phyloP scores from a whole-genome alignment of 2,329 filamentous ascomycete genomes.

The Huntiella abstrusa region DNA sequence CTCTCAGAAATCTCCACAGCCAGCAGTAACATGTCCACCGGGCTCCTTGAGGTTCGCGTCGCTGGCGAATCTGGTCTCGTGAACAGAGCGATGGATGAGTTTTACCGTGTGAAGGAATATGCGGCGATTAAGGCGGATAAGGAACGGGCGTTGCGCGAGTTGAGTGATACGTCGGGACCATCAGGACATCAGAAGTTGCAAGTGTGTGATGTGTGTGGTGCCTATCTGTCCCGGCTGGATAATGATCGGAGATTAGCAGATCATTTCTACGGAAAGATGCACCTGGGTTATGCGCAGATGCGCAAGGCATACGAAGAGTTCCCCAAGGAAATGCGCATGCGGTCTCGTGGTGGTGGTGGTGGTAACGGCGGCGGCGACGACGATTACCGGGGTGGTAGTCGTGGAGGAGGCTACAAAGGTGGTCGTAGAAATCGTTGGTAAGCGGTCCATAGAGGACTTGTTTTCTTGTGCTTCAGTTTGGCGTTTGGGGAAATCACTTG shows the following conservation, averaged over 20 bases:
- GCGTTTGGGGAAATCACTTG: neutral
- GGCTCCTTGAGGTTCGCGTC: slow-evolving; percentile 69
- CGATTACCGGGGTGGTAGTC: slow-evolving; percentile 28
- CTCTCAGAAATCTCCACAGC: slow-evolving; percentile 62
- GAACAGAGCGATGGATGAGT: slow-evolving; percentile 66
- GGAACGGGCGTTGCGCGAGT: slow-evolving; percentile 73
- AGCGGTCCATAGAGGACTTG: neutral
- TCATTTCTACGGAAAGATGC: slow-evolving; percentile 99
- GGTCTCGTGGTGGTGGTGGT: slow-evolving; percentile 30
- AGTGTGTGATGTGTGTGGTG: slow-evolving; percentile 95
- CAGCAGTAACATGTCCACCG: slow-evolving; percentile 56
- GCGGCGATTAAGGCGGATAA: slow-evolving; percentile 65
- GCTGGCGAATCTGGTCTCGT: slow-evolving; percentile 69
- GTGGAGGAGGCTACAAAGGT: slow-evolving; percentile 31
- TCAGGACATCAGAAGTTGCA: slow-evolving; percentile 95
- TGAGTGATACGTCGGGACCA: slow-evolving; percentile 82
- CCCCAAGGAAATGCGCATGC: slow-evolving; percentile 65
- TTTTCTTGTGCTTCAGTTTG: neutral
- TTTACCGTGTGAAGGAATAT: slow-evolving; percentile 66
- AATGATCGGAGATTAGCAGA: slow-evolving; percentile 88
- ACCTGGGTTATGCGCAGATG: slow-evolving; percentile 95
- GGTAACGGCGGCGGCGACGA: slow-evolving; percentile 32
- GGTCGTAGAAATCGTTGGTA: slow-evolving; percentile 32
- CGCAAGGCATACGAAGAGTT: slow-evolving; percentile 79
- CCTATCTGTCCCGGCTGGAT: slow-evolving; percentile 78